A percentile compares a stretch with the other conserved stretches of the same genome.
Evolutionary conservation across 177 flowering plant genomes (phyloP).

Genomic region (Vitis hybrid): DNA sequence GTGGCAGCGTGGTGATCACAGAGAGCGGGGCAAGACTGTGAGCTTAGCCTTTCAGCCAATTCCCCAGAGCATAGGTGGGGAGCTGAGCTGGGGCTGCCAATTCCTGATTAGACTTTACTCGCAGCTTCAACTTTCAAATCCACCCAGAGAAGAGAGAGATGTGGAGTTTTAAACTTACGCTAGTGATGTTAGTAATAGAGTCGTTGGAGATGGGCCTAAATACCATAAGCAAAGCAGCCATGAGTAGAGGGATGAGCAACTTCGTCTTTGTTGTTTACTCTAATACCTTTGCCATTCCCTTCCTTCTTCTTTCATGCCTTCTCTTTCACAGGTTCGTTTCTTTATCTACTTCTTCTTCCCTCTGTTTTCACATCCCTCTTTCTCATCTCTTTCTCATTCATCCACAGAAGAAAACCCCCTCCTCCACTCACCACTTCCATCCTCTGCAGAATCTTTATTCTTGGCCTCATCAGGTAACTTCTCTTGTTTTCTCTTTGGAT

Average conservation of each 20-base stretch:
- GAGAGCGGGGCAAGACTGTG: too few relatives aligned
- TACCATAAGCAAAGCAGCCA: neutral
- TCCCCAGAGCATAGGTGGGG: too few relatives aligned
- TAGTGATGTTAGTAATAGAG: neutral
- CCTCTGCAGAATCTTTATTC: conserved; percentile 14
- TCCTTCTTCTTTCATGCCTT: conserved; percentile 13
- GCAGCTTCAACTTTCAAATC: too few relatives aligned
- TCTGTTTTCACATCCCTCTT: neutral
- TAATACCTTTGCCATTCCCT: conserved; percentile 7
- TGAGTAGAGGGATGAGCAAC: conserved; percentile 1
- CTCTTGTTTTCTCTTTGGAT: neutral
- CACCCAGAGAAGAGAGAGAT: neutral
- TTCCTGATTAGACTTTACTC: too few relatives aligned
- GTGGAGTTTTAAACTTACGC: neutral
- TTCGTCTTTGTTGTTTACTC: conserved; percentile 24
- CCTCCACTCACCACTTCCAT: conserved; percentile 3
- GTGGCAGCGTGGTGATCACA: too few relatives aligned
- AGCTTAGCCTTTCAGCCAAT: too few relatives aligned
- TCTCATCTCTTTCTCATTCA: neutral
- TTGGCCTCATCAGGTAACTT: conserved; percentile 14
- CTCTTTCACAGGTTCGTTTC: conserved; percentile 14
- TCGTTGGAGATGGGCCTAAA: neutral
- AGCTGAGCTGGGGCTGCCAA: too few relatives aligned
- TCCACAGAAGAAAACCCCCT: conserved; percentile 10
- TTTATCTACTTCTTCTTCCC: neutral